A percentile compares a stretch with the other conserved stretches of the same genome.
Evolutionary conservation across 257 asterid species (phyloP).

Genomic region (Primulina tabacum): DNA sequence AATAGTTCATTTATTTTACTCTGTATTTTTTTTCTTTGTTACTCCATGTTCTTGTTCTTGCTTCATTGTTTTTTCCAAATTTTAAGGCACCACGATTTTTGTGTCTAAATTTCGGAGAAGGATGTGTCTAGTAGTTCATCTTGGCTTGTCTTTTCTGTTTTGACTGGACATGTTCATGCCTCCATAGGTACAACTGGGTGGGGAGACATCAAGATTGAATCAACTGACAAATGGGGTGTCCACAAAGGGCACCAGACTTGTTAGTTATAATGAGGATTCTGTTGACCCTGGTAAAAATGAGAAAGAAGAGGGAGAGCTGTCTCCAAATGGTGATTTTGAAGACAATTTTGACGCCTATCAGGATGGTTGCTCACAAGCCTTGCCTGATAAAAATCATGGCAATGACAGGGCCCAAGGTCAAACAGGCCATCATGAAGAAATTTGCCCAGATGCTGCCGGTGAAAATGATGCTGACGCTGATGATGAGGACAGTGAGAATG

Average conservation of each 20-base stretch:
- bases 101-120: neutral
- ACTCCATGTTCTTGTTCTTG: neutral
- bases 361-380: constrained; percentile 42
- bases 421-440: constrained; percentile 47
- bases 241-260: constrained; percentile 41
- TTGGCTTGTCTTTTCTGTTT: constrained; percentile 1
- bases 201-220: constrained; percentile 41
- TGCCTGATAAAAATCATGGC: constrained; percentile 40
- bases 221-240: constrained; percentile 49
- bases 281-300: constrained; percentile 69
- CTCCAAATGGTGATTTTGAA: constrained; percentile 80
- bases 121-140: neutral
- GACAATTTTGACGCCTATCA: constrained; percentile 69
- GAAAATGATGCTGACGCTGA: constrained; percentile 82
- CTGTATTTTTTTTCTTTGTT: too few species aligned
- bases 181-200: constrained; percentile 42
- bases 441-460: constrained; percentile 58
- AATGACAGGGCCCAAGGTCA: constrained; percentile 48
- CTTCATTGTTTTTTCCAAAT: neutral
- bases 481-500: constrained; percentile 87
- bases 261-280: constrained; percentile 44
- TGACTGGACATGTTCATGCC: constrained; percentile 14
- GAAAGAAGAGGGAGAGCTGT: constrained; percentile 95
- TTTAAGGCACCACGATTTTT: neutral
- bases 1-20: neutral